These are phyloP conservation scores for Tricholoma furcatifolium DNA, from an alignment of 768 basidiomycete species.

Conservation along the genomic window DNA sequence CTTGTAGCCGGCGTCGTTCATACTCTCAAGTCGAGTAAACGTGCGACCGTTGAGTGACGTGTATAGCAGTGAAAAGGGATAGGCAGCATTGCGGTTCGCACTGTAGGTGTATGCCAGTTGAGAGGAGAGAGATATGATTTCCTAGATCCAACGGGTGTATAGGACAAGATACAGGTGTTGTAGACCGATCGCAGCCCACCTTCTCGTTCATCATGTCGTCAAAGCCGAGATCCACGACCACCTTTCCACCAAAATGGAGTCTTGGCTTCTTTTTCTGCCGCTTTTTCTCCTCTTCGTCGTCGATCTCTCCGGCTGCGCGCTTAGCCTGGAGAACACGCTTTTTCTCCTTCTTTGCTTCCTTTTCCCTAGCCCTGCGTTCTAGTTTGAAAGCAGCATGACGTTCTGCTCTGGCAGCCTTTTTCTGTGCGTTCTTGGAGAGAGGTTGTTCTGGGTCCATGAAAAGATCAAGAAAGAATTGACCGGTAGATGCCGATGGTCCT, in stretches of 20 bases:
- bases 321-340: constrained; percentile 58
- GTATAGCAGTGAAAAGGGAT: constrained; percentile 75
- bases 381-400: constrained; percentile 64
- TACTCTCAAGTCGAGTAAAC: constrained; percentile 58
- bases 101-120: constrained; percentile 94
- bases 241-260: constrained; percentile 55
- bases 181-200: constrained; percentile 44
- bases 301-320: constrained; percentile 63
- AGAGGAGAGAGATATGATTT: constrained; percentile 84
- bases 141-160: constrained; percentile 48
- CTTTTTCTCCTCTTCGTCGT: constrained; percentile 40
- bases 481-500: constrained; percentile 44
- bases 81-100: constrained; percentile 70
- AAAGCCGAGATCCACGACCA: constrained; percentile 88
- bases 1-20: constrained; percentile 66
- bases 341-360: constrained; percentile 73
- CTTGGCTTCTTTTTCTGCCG: constrained; percentile 40
- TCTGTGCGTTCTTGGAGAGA: constrained; percentile 78
- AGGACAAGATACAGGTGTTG: constrained; percentile 8
- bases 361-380: constrained; percentile 76
- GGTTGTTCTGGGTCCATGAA: constrained; percentile 20
- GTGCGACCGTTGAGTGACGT: constrained; percentile 80
- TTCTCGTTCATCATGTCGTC: constrained; percentile 93
- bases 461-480: constrained; percentile 14
- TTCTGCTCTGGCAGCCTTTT: constrained; percentile 72